These are phyloP conservation scores for Didymella pinodella DNA, from an alignment of 2,329 filamentous ascomycete species.

Conservation along the genomic window DNA sequence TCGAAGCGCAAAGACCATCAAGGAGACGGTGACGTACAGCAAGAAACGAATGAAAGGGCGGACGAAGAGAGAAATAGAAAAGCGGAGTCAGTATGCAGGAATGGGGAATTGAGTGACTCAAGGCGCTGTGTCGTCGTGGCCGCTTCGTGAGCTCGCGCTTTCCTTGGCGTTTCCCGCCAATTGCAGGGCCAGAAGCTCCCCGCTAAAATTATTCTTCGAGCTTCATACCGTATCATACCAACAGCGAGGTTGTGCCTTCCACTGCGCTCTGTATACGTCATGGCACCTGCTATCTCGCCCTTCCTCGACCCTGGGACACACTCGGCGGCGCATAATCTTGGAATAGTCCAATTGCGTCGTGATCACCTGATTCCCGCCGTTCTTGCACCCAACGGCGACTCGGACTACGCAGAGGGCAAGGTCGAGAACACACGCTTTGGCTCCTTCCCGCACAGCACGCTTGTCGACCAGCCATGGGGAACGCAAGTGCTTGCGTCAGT, in stretches of 20 bases:
- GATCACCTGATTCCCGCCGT: constrained; percentile 83
- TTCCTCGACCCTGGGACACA: constrained; percentile 76
- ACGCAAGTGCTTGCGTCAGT: constrained; percentile 88
- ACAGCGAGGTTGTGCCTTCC: background rate
- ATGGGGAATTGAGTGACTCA: constrained; percentile 23
- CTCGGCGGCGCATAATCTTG: constrained; percentile 72
- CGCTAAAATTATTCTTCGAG: constrained; percentile 29
- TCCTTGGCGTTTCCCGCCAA: constrained; percentile 33
- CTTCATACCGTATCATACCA: constrained; percentile 5
- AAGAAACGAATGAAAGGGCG: constrained; percentile 30
- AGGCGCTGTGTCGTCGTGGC: constrained; percentile 31
- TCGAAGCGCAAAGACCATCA: constrained; percentile 44
- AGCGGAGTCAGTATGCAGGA: constrained; percentile 16
- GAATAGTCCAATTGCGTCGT: constrained; percentile 86
- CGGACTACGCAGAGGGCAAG: constrained; percentile 56
- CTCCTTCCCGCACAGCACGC: constrained; percentile 66
- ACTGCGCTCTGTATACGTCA: constrained; percentile 13
- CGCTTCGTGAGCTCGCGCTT: constrained; percentile 36
- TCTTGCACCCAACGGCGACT: constrained; percentile 49
- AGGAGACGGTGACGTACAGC: constrained; percentile 25
- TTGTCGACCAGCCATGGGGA: constrained; percentile 82
- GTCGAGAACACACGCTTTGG: constrained; percentile 91
- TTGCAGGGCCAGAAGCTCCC: constrained; percentile 35
- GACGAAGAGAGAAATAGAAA: constrained; percentile 24
- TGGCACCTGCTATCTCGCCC: constrained; percentile 64